Evolutionary conservation across 2,329 filamentous ascomycete genomes (phyloP).

Genomic region (Lasiodiplodia hormozganensis): DNA sequence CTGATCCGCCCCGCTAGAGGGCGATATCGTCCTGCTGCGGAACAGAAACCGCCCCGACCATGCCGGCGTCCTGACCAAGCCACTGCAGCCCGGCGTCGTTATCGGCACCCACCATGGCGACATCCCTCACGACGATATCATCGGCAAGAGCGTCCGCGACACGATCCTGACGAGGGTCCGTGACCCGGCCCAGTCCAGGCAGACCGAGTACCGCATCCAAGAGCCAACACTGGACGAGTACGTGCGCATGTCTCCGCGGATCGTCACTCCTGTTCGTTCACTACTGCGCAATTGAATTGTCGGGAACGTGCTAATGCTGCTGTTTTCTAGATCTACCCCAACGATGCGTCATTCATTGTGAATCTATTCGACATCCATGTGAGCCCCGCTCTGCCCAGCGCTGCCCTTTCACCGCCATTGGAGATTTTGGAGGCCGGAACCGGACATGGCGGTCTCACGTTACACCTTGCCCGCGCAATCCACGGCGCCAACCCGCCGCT

Average conservation of each 20-base stretch:
- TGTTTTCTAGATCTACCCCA: constrained; percentile 69
- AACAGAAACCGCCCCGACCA: constrained; percentile 43
- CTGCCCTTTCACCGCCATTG: constrained; percentile 52
- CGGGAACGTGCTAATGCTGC: background rate
- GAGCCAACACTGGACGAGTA: constrained; percentile 77
- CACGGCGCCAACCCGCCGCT: constrained; percentile 72
- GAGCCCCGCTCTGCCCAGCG: constrained; percentile 44
- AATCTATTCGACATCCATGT: constrained; percentile 78
- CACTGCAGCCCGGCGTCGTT: constrained; percentile 43
- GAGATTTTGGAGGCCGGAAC: constrained; percentile 87
- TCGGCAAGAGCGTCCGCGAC: constrained; percentile 68
- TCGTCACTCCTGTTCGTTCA: constrained; percentile 74
- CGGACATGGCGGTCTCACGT: constrained; percentile 80
- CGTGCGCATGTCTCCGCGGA: constrained; percentile 68
- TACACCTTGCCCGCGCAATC: constrained; percentile 77
- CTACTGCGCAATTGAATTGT: background rate
- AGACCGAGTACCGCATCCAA: constrained; percentile 62
- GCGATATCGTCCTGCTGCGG: constrained; percentile 52
- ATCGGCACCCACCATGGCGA: constrained; percentile 56
- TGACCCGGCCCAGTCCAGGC: constrained; percentile 64
- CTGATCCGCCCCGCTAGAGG: constrained; percentile 37
- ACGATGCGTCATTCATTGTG: constrained; percentile 77
- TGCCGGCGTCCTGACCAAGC: constrained; percentile 45
- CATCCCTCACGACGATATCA: constrained; percentile 63
- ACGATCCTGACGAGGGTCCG: constrained; percentile 58